phyloP scores from a whole-genome alignment of 2,329 filamentous ascomycete species.

The Seiridium cupressi region DNA sequence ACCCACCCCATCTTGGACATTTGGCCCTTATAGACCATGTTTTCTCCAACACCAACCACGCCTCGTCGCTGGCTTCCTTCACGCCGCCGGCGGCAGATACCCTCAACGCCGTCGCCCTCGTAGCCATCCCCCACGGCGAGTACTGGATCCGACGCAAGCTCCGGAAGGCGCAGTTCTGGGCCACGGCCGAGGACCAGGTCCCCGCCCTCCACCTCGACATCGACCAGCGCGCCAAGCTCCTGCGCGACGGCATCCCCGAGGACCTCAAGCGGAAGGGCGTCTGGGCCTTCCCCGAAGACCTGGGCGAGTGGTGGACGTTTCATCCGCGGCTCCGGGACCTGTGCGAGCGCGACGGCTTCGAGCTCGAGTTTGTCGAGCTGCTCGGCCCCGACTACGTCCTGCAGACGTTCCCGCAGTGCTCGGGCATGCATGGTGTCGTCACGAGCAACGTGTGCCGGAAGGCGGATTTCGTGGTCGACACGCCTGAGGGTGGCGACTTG shows the following conservation, averaged over 20 bases:
- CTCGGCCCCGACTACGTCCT: slow-evolving; percentile 4
- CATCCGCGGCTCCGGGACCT: not conserved
- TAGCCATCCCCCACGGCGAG: slow-evolving; percentile 2
- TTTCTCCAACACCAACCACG: slow-evolving; percentile 14
- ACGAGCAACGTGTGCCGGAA: slow-evolving; percentile 5
- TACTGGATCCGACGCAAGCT: slow-evolving; percentile 4
- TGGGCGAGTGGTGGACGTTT: slow-evolving; percentile 1
- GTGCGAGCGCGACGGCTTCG: not conserved
- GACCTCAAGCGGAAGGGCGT: not conserved
- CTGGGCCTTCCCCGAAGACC: slow-evolving; percentile 3
- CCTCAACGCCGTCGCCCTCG: not conserved
- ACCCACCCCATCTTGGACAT: slow-evolving; percentile 35
- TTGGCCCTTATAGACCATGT: slow-evolving; percentile 27
- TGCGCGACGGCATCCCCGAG: not conserved
- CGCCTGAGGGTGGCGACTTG: not conserved
- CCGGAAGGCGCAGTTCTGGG: too few species aligned
- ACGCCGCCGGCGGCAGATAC: not conserved
- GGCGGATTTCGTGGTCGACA: slow-evolving; percentile 3
- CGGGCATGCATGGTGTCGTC: slow-evolving; percentile 1
- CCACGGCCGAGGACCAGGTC: not conserved
- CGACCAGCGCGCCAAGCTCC: not conserved
- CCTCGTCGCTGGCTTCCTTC: not conserved
- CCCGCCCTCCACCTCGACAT: not conserved
- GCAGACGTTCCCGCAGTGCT: not conserved
- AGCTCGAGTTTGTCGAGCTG: slow-evolving; percentile 3